Evolutionary conservation across 2,329 filamentous ascomycete genomes (phyloP).

Genomic region (Amauroascus verrucosus): DNA sequence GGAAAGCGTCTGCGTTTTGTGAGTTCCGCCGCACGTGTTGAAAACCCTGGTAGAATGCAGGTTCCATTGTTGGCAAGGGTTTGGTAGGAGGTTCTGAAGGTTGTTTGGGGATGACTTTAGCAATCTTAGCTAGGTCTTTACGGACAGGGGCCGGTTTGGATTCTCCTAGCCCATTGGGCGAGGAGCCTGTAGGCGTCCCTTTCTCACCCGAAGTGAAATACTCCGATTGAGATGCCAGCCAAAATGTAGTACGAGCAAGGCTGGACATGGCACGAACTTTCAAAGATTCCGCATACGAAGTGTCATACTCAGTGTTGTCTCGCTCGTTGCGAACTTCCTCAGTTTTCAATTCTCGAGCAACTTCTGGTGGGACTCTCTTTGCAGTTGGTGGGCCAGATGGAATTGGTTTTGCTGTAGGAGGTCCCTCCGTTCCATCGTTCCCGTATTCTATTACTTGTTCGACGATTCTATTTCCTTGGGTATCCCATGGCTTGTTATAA

Average conservation of each 20-base stretch:
- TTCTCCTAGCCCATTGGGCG: not conserved
- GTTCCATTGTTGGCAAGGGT: conserved; percentile 47
- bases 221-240: conserved; percentile 71
- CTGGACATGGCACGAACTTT: conserved; percentile 61
- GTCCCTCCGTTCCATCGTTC: conserved; percentile 25
- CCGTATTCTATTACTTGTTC: conserved; percentile 58
- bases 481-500: conserved; percentile 71
- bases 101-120: conserved; percentile 31
- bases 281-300: conserved; percentile 64
- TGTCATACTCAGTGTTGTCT: conserved; percentile 53
- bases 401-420: conserved; percentile 33
- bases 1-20: conserved; percentile 63
- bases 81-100: conserved; percentile 18
- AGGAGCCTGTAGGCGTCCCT: not conserved
- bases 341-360: conserved; percentile 20
- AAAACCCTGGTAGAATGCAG: conserved; percentile 82
- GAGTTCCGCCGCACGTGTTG: conserved; percentile 53
- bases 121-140: conserved; percentile 25
- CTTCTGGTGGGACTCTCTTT: conserved; percentile 41
- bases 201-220: conserved; percentile 39
- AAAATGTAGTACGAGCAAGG: conserved; percentile 72
- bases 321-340: conserved; percentile 20
- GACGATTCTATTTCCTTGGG: conserved; percentile 40
- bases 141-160: not conserved
- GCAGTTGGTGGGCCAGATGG: conserved; percentile 57